Percentiles rank a stretch among this genome's conserved stretches.
Evolutionary conservation across 371 early-diverging fungal genomes (phyloP).

Genomic region (Mortierella polycephala): DNA sequence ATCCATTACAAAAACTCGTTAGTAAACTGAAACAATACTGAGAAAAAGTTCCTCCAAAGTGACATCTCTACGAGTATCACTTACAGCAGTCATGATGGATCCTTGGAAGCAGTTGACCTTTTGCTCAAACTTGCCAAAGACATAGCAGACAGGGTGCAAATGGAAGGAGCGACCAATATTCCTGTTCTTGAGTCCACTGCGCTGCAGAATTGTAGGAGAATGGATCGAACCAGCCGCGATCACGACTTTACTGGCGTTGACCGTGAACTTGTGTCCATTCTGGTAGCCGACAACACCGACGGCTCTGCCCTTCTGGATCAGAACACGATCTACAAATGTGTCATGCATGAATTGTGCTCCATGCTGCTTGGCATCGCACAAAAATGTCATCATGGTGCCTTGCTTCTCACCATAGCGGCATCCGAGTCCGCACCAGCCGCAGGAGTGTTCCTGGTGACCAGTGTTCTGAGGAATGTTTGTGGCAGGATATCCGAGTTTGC

Average conservation of each 20-base stretch:
- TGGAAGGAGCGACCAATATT: constrained; percentile 76
- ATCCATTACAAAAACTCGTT: not conserved
- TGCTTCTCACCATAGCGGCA: constrained; percentile 81
- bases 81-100: constrained; percentile 78
- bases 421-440: constrained; percentile 76
- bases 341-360: constrained; percentile 73
- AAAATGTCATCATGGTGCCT: constrained; percentile 72
- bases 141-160: constrained; percentile 72
- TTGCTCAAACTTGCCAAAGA: constrained; percentile 72
- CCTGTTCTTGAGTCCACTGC: constrained; percentile 75
- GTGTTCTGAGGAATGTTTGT: constrained; percentile 78
- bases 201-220: constrained; percentile 71
- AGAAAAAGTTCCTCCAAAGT: constrained; percentile 7
- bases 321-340: constrained; percentile 64
- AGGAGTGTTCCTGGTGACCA: constrained; percentile 65
- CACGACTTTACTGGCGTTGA: constrained; percentile 70
- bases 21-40: not conserved
- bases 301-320: constrained; percentile 61
- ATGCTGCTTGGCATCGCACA: constrained; percentile 70
- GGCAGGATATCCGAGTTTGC: constrained; percentile 68
- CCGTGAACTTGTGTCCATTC: constrained; percentile 34
- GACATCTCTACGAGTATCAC: not conserved
- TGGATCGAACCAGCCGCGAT: constrained; percentile 75
- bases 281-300: constrained; percentile 59
- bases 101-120: constrained; percentile 65